Evolutionary conservation across 495 filamentous ascomycete species (phyloP), one percentile per base, ranked within the genome.

Genomic region (Recurvomyces mirabilis): DNA sequence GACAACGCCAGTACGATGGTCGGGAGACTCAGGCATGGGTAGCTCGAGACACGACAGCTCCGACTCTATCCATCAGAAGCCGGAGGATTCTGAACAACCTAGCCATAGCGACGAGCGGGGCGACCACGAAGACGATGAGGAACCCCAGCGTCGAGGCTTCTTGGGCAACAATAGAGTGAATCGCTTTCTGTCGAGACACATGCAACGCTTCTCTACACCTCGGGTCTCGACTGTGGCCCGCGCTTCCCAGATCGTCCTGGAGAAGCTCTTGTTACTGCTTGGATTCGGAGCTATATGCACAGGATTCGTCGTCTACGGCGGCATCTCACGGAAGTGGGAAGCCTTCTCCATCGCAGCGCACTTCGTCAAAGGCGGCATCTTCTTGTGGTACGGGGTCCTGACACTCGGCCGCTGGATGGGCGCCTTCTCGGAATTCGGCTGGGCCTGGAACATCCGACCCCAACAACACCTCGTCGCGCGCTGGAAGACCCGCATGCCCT

Each of bases 331-430:
- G 54, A 73, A 67, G 10, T 56, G 58, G 25, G 66, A 70, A 17
- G 63, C 93, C 37, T 91, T 94, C 70, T 88, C 81, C 54, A 85
- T 87, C 4, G 68, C 94, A 26, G 89, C 91, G 24, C 91, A 96
- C 62, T 93, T 84, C 63, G 83, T 95, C 60, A 98, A 96, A 59
- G 91, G 89, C 41, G 85, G 86, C n/a, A 84, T 96, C 44, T 98
- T 98, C 66, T 84, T 95, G 63, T 86, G 86, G 81, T 87, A 94
- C 47, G 91, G 91, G 14, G 58, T 94, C 11, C 62, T 96, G 21
- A 91, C 86, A 0, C 73, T 98, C 15, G 86, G 86, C 13, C 84
- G 91, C 15, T 94, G 84, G 78, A 75, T 87, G 52, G 91, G 91
- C 14, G 80, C 81, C 65, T 98, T 91, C 65, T 78, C 82, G 32